Evolutionary conservation across 2,329 filamentous ascomycete species (phyloP).

Genomic region (Amauroascus niger): DNA sequence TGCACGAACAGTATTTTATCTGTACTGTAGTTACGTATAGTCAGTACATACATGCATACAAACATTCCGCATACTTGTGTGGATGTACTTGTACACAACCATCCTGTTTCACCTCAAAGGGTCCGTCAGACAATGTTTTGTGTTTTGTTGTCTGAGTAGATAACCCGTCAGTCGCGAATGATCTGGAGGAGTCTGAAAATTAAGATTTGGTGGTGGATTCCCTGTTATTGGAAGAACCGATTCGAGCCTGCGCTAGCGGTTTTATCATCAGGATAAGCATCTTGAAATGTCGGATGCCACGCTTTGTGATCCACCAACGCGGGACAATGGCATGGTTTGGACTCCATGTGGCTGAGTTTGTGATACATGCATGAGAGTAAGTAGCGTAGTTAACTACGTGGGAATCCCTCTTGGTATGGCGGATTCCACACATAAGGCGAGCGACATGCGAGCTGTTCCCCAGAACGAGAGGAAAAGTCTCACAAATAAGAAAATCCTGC

Average conservation of each 20-base stretch:
- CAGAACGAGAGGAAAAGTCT: too few species aligned
- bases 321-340: slow-evolving; percentile 10
- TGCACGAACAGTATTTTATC: background rate
- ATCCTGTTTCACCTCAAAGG: slow-evolving; percentile 1
- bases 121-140: slow-evolving; percentile 5
- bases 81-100: background rate
- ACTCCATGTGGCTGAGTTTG: slow-evolving; percentile 12
- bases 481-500: too few species aligned
- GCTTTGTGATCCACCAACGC: slow-evolving; percentile 12
- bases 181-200: background rate
- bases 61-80: too few species aligned
- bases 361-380: background rate
- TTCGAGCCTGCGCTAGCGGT: background rate
- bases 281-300: slow-evolving; percentile 9
- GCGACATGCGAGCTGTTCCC: too few species aligned
- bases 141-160: background rate
- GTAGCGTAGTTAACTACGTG: too few species aligned
- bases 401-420: too few species aligned
- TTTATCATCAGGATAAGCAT: slow-evolving; percentile 5
- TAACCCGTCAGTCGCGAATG: background rate
- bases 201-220: background rate
- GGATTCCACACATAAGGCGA: too few species aligned
- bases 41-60: background rate
- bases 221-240: slow-evolving; percentile 7
- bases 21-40: background rate